Evolutionary conservation across 2,329 filamentous ascomycete species (phyloP), one percentile per base, ranked within the genome.

Genomic region (Dothideomycetidae sp.): DNA sequence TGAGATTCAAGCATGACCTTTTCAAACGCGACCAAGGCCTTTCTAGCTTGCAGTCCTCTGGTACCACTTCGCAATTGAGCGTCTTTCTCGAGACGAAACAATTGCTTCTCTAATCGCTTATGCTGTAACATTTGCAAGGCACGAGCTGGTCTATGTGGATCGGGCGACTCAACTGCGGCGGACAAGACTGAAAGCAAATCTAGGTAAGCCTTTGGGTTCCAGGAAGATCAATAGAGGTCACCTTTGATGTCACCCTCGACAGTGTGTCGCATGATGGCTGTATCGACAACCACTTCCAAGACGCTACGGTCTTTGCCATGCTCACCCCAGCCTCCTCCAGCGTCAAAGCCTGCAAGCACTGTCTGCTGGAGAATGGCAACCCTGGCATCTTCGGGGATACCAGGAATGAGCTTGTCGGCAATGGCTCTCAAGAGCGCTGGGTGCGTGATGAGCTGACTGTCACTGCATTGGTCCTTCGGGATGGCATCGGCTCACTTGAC

Each of bases 361-460:
- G 74, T 81, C 57, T 85, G 80, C 46, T 82, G 78, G 10, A 85
- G 54, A 32, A 84, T 72, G 0, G 76, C 68, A 30, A 83, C 68
- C 14, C 75, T 67, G 0, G 75, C 73, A 18, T 70, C 62, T 46
- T 78, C 69, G 0, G 78, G 73, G 28, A 85, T 76, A 0, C 81
- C 82, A 0, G 83, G 81, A 11, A 92, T 79, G 21, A 85, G 65
- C 49, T 82, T 82, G 43, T 84, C 75, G 3, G 75, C 78, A 46
- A 92, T 75, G 1, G 83, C 81, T 50, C 73, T 73, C 11, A 90
- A 62, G 5, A 88, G 59, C 0, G 81, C 76, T 80, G 31, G 4
- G 30, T 10, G 3, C n/a, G n/a, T n/a, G n/a, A n/a, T n/a, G n/a
- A 26, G 21, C 7, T 26, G 21, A 7, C 7, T 7, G 21, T 26